A percentile compares a stretch with the other conserved stretches of the same genome.
Conservation (phyloP, 2,329 filamentous ascomycete species). For the Ophiostoma ulmi region DNA sequence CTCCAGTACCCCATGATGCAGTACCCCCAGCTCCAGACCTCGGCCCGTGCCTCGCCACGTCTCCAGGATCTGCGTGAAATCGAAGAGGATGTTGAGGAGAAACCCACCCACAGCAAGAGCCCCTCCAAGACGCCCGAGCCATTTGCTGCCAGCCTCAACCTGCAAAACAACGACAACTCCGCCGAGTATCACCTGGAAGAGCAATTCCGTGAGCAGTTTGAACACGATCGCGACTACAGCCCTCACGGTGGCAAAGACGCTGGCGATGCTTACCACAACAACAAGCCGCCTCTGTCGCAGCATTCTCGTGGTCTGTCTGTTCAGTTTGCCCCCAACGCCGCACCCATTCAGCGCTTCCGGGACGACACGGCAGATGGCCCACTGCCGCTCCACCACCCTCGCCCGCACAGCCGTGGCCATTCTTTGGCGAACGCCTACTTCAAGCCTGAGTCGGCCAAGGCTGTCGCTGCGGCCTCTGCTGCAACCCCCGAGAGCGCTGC, state of each 20-base stretch:
- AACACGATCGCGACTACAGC: constrained; percentile 68
- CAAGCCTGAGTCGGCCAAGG: constrained; percentile 48
- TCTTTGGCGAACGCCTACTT: constrained; percentile 64
- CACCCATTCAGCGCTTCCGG: constrained; percentile 48
- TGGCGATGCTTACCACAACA: constrained; percentile 27
- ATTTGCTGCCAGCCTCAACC: constrained; percentile 57
- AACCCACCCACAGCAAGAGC: constrained; percentile 40
- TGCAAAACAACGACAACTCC: constrained; percentile 81
- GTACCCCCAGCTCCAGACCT: constrained; percentile 54
- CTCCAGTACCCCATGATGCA: constrained; percentile 54
- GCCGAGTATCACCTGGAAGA: constrained; percentile 81
- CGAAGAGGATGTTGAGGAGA: constrained; percentile 53
- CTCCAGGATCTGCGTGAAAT: constrained; percentile 70
- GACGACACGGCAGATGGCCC: constrained; percentile 50
- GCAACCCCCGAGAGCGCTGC: constrained; percentile 32
- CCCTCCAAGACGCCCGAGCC: constrained; percentile 53
- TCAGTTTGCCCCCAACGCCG: constrained; percentile 37
- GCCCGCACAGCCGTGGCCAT: constrained; percentile 68
- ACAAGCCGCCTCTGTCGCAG: constrained; percentile 28
- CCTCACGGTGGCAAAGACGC: constrained; percentile 49
- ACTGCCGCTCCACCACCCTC: constrained; percentile 60
- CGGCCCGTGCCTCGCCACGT: constrained; percentile 53
- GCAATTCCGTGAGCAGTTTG: constrained; percentile 70
- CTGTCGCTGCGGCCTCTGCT: constrained; percentile 29
- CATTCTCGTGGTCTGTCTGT: constrained; percentile 45